These are phyloP conservation scores for Debaryomyces sp. DNA, from an alignment of 1,139 yeast genomes.

Conservation along the genomic window DNA sequence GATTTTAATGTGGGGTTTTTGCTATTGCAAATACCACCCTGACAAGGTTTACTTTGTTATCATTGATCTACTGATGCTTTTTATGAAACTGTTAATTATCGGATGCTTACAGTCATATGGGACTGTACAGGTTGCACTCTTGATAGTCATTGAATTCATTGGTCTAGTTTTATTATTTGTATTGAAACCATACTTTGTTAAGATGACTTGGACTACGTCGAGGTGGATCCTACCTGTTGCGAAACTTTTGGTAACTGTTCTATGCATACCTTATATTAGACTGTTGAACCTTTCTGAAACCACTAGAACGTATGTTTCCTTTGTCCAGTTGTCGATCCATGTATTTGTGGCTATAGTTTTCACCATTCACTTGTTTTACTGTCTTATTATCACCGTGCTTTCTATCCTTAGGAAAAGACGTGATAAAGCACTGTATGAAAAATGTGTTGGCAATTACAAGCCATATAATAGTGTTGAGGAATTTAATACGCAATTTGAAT, in stretches of 20 bases:
- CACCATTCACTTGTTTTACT: constrained; percentile 33
- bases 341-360: constrained; percentile 39
- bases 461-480: constrained; percentile 23
- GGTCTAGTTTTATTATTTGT: constrained; percentile 33
- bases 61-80: constrained; percentile 32
- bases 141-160: constrained; percentile 38
- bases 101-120: constrained; percentile 50
- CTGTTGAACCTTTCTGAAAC: constrained; percentile 35
- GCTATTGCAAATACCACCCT: constrained; percentile 50
- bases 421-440: constrained; percentile 11
- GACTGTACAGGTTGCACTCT: constrained; percentile 41
- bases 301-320: constrained; percentile 42
- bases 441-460: constrained; percentile 6
- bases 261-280: constrained; percentile 46
- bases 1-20: constrained; percentile 49
- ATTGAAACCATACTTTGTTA: constrained; percentile 44
- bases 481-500: constrained; percentile 34
- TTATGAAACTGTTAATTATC: constrained; percentile 41
- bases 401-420: constrained; percentile 22
- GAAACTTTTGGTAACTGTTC: constrained; percentile 36
- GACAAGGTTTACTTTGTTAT: constrained; percentile 39
- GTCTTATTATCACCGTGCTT: constrained; percentile 30
- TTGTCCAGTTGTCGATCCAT: constrained; percentile 44
- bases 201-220: constrained; percentile 40
- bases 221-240: constrained; percentile 41